Evolutionary conservation across 1,284 basidiomycete genomes (phyloP), one percentile per base, ranked within the genome.

Genomic region (Somion occarium): DNA sequence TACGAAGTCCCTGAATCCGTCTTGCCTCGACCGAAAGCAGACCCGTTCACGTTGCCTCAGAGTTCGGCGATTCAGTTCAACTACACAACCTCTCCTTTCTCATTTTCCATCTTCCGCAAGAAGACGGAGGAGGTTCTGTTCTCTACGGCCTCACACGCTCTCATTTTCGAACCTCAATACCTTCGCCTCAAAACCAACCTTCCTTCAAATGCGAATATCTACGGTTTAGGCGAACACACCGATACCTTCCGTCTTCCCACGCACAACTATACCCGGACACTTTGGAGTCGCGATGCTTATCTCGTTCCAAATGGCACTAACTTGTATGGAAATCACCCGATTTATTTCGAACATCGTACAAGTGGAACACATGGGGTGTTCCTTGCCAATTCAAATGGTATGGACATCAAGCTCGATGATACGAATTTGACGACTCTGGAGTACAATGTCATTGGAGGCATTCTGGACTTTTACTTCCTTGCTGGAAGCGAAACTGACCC

Each of bases 151-250:
- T 70, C 69, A 2, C 74, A 82, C 58, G 71, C 82, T 3, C 67
- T 90, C 61, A 80, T 91, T 56, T 89, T 88, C 58, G 87, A 91
- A 62, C 80, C 85, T 13, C 89, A 91, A 64, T 91, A 88, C 62
- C 72, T 91, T 15, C 85, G 88, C 52, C 64, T 89, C 50, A 82
- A 82, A 65, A 82, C 80, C 22, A 61, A 56, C 50, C 64, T 85
- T 1, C 80, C 82, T 1, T 49, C 61, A 5, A 68, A 78, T 37
- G 79, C 88, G 39, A 88, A 91, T 66, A 76, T 91, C 50, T 91
- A 90, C 59, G 89, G 89, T 2, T 74, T 91, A 3, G 88, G 88
- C 19, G 88, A 91, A 62, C 82, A 86, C 64, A 82, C 84, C 5
- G 78, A 86, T 51, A 61, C 76, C 0, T 87, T 87, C 74, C 76